Conservation (phyloP, 1,284 basidiomycete species). For the Omphalotus olearius region DNA sequence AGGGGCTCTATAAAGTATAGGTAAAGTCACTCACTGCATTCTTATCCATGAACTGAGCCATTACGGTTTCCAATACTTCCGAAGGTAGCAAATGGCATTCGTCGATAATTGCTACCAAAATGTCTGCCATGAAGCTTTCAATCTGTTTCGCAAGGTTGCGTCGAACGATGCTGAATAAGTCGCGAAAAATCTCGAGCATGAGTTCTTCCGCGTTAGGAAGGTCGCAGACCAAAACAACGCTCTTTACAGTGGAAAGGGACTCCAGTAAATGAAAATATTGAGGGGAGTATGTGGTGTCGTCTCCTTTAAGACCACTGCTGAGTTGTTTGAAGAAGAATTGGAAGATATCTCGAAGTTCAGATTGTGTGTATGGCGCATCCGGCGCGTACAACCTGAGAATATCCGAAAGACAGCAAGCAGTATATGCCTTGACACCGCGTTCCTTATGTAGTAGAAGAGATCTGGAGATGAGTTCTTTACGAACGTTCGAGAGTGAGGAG, state of each 20-base stretch:
- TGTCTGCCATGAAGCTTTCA: constrained; percentile 84
- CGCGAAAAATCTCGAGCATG: constrained; percentile 79
- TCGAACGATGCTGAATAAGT: constrained; percentile 77
- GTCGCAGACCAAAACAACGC: constrained; percentile 90
- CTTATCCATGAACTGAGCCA: constrained; percentile 84
- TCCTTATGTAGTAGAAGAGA: constrained; percentile 92
- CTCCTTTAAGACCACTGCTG: constrained; percentile 64
- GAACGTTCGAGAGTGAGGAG: constrained; percentile 62
- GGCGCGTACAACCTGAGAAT: constrained; percentile 92
- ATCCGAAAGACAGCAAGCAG: constrained; percentile 94
- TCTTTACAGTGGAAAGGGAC: constrained; percentile 90
- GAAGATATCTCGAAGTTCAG: constrained; percentile 91
- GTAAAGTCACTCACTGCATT: constrained; percentile 46
- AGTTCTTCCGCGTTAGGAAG: constrained; percentile 85
- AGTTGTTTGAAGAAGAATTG: constrained; percentile 92
- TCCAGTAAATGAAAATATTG: constrained; percentile 94
- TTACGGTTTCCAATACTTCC: constrained; percentile 78
- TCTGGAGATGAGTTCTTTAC: constrained; percentile 78
- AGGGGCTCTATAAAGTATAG: not conserved
- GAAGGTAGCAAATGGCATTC: constrained; percentile 74
- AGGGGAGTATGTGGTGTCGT: constrained; percentile 74
- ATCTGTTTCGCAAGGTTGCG: constrained; percentile 87
- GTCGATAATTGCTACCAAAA: constrained; percentile 87
- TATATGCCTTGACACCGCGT: constrained; percentile 88
- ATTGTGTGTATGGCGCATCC: constrained; percentile 90